Base-by-base conservation (phyloP, 352 stramenopile genomes). In the Blastocystis sp. region DNA sequence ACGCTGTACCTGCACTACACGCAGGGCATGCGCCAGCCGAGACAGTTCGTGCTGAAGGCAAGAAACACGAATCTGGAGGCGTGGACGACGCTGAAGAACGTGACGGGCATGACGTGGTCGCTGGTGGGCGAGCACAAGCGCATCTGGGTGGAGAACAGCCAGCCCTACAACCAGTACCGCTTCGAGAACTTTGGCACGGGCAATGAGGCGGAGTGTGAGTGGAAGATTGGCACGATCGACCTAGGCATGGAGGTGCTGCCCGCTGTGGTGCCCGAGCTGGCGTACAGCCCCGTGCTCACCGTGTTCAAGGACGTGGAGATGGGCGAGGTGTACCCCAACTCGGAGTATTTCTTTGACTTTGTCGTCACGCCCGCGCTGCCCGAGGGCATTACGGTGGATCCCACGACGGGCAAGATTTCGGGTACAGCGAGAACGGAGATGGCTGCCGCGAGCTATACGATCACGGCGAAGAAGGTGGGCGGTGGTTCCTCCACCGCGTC, bases 401-500 rank as follows among this genome's bases (percentile, higher is more conserved):
- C 48, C 6, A 14, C 6, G 6, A 57, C 48, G 48, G 48, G 48
- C 48, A 57, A 57, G 48, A 57, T 57, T 14, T 57, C 48, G 48
- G 48, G 48, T 14, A 57, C 48, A 14, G 48, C 48, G 48, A 57
- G 6, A 7, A 14, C 6, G 14, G 40, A 64, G 28, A 34, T 63
- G 21, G 4, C 68, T 2, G 14, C 66, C n/a, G 24, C 40, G 3
- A 64, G 9, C 10, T 79, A 62, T 17, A 40, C 69, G 2, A 54
- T 79, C 43, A 62, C 42, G 11, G 69, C 69, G 19, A 79, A 63
- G 28, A 62, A 64, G 43, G 14, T 79, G 21, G 60, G 19, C 4
- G 69, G 69, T 43, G 69, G 69, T 14, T 57, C 48, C 6, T 14
- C 6, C 6, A 14, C 6, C 48, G 9, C 64, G 19, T 42, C 64